Evolutionary conservation across 2,329 filamentous ascomycete species (phyloP).

Genomic region (Fusarium sterilihyphosum): DNA sequence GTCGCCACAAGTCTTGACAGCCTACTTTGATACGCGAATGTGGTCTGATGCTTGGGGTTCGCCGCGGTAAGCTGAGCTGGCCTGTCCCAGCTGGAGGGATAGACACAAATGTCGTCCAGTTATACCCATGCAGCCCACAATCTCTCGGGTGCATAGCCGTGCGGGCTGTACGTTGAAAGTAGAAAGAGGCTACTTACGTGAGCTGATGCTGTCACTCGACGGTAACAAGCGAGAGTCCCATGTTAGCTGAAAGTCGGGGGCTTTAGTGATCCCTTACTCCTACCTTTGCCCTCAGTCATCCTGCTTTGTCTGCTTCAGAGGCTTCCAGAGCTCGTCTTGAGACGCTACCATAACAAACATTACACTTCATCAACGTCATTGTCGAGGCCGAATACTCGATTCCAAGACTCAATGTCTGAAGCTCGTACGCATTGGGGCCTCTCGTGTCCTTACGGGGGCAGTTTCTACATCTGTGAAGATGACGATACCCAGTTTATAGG

Average conservation of each 20-base stretch:
- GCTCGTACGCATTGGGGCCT: constrained; percentile 40
- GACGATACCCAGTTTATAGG: constrained; percentile 50
- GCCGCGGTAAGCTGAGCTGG: background rate
- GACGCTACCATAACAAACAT: background rate
- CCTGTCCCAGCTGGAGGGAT: background rate
- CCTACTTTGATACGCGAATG: background rate
- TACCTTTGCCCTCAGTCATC: background rate
- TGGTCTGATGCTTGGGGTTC: background rate
- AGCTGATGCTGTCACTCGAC: background rate
- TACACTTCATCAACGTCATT: background rate
- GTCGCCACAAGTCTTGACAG: background rate
- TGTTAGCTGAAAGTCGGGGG: background rate
- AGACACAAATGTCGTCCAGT: constrained; percentile 13
- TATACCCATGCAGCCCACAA: constrained; percentile 14
- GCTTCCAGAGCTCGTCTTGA: background rate
- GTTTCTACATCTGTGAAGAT: constrained; percentile 52
- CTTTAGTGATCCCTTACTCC: background rate
- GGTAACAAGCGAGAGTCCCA: constrained; percentile 19
- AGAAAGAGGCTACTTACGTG: background rate
- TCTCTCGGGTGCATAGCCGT: constrained; percentile 4
- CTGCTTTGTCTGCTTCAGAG: background rate
- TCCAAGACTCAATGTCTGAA: constrained; percentile 21
- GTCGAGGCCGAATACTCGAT: background rate
- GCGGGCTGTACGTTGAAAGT: constrained; percentile 1
- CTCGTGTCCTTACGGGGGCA: constrained; percentile 47